Evolutionary conservation across 257 asterid species (phyloP), one percentile per base, ranked within the genome.

Genomic region (Plectranthus barbatus): DNA sequence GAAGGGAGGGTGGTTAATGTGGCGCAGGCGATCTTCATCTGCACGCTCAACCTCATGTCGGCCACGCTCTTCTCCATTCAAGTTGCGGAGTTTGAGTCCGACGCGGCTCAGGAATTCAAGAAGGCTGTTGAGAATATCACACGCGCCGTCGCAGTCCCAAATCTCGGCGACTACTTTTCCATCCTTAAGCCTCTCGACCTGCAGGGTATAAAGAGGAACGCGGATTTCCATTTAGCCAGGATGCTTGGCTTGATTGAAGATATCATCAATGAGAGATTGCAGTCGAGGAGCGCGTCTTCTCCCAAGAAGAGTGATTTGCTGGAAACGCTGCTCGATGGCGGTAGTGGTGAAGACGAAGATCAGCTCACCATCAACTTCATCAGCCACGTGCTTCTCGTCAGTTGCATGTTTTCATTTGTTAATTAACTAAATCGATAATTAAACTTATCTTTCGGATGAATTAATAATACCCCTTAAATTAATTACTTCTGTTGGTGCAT

Each of bases 81-180:
- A n/a, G n/a, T n/a, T n/a, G n/a, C n/a, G n/a, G n/a, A n/a, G n/a
- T n/a, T n/a, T n/a, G n/a, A n/a, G n/a, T n/a, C n/a, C n/a, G n/a
- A n/a, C n/a, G n/a, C n/a, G n/a, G n/a, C n/a, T n/a, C n/a, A n/a
- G n/a, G n/a, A n/a, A n/a, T n/a, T n/a, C n/a, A n/a, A n/a, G n/a
- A n/a, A n/a, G n/a, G n/a, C n/a, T n/a, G 10, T 74, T 9, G 54
- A 68, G 50, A 67, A 33, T 13, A 31, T 70, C 3, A 37, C 70
- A 56, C 60, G 47, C 12, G 49, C 44, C 37, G 46, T 58, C 1
- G 79, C 68, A 2, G 72, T 53, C 46, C 83, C 80, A 1, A 78
- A 74, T 54, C 3, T 74, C 18, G 62, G 73, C 0, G 83, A 78
- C 41, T 63, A 14, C 47, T 74, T 78, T 39, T 73, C 77, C 5